Evolutionary conservation across 495 filamentous ascomycete species (phyloP), one percentile per base, ranked within the genome.

Genomic region (Penicillium ucsense): DNA sequence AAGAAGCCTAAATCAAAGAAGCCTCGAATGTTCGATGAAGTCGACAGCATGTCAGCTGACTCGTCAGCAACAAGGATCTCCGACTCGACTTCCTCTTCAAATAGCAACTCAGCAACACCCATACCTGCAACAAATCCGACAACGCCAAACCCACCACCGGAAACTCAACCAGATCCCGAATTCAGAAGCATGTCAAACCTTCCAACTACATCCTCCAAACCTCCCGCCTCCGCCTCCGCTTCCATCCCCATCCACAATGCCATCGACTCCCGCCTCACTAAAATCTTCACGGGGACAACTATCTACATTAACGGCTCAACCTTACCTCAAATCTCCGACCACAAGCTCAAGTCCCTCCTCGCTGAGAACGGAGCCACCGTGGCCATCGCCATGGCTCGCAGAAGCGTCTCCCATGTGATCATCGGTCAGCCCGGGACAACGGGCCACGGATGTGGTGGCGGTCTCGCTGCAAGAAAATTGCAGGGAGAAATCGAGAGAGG

Each of bases 281-380:
- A 54, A 12, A 76, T 94, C 46, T 87, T 95, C 61, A 56, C 74
- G 41, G 75, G 77, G 11, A 68, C 86, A 29, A 77, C 74, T 27
- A 75, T 97, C 61, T 92, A 92, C 67, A 77, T 97, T 67, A 95
- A 95, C 66, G 91, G 89, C 45, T 86, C 85, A 44, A 95, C 88
- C 1, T 69, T 81, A 44, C 88, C 91, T 5, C 56, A 77, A 9
- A 77, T 98, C 39, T 89, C 85, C 0, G 90, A 98, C 67, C 86
- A 94, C 62, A 81, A 78, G 56, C 76, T 97, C 40, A 94, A 92
- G 66, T 81, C 79, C 35, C 70, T 94, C 31, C 72, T 97, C 20
- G 78, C 76, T 7, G 66, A 78, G 45, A 74, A 92, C 57, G 92
- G 92, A 28, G 92, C 79, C 0, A 68, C 58, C 32, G 69, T 88